phyloP scores from a whole-genome alignment of 176 grass and related monocot species.

The Avena insularis region DNA sequence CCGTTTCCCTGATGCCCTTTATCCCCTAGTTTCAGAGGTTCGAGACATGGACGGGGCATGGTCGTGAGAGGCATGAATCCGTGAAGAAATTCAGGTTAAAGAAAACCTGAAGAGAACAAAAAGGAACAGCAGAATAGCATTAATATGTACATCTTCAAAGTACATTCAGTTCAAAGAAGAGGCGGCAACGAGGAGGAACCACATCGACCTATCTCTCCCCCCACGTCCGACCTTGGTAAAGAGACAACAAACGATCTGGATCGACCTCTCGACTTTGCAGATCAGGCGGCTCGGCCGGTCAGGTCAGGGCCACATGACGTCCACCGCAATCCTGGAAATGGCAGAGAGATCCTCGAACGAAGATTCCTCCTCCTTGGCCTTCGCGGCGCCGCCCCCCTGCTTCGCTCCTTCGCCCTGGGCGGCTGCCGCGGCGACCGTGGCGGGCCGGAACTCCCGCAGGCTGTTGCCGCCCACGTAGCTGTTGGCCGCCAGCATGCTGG shows the following conservation, averaged over 20 bases:
- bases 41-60: background rate
- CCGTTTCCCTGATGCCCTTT: no score
- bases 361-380: background rate
- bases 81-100: background rate
- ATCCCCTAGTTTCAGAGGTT: background rate
- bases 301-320: constrained; percentile 55
- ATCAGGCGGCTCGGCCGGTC: background rate
- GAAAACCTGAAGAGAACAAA: no score
- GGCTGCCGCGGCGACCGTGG: background rate
- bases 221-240: background rate
- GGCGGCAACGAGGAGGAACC: background rate
- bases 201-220: background rate
- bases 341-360: constrained; percentile 44
- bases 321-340: constrained; percentile 39
- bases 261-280: background rate
- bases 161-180: background rate
- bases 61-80: background rate
- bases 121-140: background rate
- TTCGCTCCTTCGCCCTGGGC: background rate
- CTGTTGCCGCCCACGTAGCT: constrained; percentile 50
- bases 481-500: constrained; percentile 41
- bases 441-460: constrained; percentile 37
- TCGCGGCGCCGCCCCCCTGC: background rate
- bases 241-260: background rate
- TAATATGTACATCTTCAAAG: constrained; percentile 29